phyloP scores from a whole-genome alignment of 441 rosid genomes.

The Melastoma candidum region DNA sequence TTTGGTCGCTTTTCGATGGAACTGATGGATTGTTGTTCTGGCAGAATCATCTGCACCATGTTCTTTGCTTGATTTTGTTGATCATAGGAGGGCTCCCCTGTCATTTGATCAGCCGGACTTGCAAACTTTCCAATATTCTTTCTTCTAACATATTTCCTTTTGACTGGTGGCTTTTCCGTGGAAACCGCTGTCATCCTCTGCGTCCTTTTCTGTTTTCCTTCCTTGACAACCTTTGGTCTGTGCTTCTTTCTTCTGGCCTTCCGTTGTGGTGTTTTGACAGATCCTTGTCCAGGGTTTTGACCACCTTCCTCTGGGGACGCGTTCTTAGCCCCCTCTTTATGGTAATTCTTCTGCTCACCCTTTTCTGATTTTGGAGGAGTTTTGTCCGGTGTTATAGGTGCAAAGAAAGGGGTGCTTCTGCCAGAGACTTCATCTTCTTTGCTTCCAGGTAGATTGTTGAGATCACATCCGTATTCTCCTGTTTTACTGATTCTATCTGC shows the following conservation, averaged over 20 bases:
- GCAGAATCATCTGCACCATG: no score
- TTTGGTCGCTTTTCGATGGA: no score
- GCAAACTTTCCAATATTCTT: constrained; percentile 22
- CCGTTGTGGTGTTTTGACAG: constrained; percentile 18
- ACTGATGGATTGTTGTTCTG: no score
- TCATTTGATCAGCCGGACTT: constrained; percentile 20
- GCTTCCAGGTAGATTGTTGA: constrained; percentile 19
- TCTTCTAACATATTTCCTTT: constrained; percentile 42
- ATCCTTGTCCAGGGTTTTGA: constrained; percentile 24
- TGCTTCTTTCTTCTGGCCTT: constrained; percentile 21
- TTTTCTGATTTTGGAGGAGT: constrained; percentile 14
- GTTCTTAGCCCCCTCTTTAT: constrained; percentile 4
- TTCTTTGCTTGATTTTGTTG: constrained; percentile 16
- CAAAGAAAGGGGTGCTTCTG: constrained; percentile 19
- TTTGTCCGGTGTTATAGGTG: constrained; percentile 54
- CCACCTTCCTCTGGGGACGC: constrained; percentile 19
- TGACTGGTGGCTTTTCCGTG: constrained; percentile 30
- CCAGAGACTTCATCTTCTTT: constrained; percentile 20
- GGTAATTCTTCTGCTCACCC: constrained; percentile 8
- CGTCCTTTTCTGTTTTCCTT: constrained; percentile 14
- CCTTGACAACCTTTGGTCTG: constrained; percentile 21
- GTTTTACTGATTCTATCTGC: no score
- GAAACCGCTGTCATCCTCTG: constrained; percentile 15
- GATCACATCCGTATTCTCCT: constrained; percentile 12
- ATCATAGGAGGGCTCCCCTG: constrained; percentile 20